phyloP scores from a whole-genome alignment of 345 rosid species.

The Eucalyptus dawsonii region DNA sequence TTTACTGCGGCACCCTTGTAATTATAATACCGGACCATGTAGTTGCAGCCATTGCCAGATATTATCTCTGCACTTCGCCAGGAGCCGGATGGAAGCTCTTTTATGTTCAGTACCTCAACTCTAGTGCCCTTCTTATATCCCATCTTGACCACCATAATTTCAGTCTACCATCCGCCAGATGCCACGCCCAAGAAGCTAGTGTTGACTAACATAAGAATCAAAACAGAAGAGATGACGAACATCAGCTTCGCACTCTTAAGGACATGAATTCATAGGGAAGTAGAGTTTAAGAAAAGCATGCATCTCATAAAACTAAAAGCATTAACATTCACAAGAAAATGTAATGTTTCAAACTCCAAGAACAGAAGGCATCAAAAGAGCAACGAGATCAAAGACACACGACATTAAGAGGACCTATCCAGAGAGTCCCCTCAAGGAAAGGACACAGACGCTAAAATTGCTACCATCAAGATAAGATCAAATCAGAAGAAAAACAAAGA shows the following conservation, averaged over 20 bases:
- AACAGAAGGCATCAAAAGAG: neutral
- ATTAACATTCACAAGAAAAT: neutral
- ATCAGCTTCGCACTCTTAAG: neutral
- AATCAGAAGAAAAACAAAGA: neutral
- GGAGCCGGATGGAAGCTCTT: conserved; percentile 46
- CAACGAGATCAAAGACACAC: neutral
- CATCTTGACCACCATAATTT: conserved; percentile 17
- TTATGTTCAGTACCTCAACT: conserved; percentile 61
- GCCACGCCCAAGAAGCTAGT: neutral
- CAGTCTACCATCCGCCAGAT: neutral
- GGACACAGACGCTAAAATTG: neutral
- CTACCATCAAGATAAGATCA: neutral
- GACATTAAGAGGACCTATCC: neutral
- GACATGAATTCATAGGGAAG: neutral
- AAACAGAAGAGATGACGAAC: neutral
- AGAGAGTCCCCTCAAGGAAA: neutral
- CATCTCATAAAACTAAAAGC: neutral
- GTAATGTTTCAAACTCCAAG: neutral
- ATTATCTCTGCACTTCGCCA: conserved; percentile 73
- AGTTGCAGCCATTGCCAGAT: conserved; percentile 47
- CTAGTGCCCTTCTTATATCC: conserved; percentile 49
- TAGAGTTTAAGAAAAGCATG: neutral
- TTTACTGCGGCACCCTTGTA: neutral
- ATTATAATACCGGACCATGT: conserved; percentile 37
- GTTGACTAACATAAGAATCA: neutral